phyloP scores from a whole-genome alignment of 2,329 filamentous ascomycete species.

The Lasiodiplodia gonubiensis region DNA sequence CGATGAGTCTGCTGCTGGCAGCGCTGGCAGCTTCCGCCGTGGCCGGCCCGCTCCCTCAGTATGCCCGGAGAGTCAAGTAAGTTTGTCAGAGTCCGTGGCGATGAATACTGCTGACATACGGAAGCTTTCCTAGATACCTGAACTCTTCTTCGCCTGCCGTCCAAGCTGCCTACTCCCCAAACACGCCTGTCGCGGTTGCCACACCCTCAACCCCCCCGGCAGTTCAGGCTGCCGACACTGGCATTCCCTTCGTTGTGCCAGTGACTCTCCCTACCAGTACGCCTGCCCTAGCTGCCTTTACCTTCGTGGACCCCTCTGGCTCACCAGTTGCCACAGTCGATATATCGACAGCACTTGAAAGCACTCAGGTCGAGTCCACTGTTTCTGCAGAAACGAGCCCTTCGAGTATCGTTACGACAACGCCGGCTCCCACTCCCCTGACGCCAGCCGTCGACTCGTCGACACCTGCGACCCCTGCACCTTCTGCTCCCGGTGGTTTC shows the following conservation, averaged over 20 bases:
- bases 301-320: conserved; percentile 41
- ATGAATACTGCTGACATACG: neutral
- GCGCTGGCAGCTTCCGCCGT: conserved; percentile 39
- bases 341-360: conserved; percentile 39
- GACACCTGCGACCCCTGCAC: neutral
- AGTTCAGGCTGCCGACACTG: conserved; percentile 41
- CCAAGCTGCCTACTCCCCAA: conserved; percentile 8
- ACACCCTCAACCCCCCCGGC: conserved; percentile 1
- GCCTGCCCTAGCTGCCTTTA: conserved; percentile 38
- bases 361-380: conserved; percentile 23
- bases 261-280: conserved; percentile 40
- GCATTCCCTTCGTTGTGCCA: conserved; percentile 41
- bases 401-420: neutral
- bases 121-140: conserved; percentile 37
- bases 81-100: conserved; percentile 25
- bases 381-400: neutral
- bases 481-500: conserved; percentile 4
- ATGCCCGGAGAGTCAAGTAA: conserved; percentile 39
- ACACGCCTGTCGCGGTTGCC: conserved; percentile 17
- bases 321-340: conserved; percentile 41
- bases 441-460: conserved; percentile 5
- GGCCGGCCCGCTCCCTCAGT: conserved; percentile 43
- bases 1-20: conserved; percentile 44
- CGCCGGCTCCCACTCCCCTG: neutral
- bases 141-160: conserved; percentile 35